Percentiles rank a stretch among this genome's conserved stretches.
These are phyloP conservation scores for Isatis tinctoria DNA, from an alignment of 345 rosid genomes.

Conservation along the genomic window DNA sequence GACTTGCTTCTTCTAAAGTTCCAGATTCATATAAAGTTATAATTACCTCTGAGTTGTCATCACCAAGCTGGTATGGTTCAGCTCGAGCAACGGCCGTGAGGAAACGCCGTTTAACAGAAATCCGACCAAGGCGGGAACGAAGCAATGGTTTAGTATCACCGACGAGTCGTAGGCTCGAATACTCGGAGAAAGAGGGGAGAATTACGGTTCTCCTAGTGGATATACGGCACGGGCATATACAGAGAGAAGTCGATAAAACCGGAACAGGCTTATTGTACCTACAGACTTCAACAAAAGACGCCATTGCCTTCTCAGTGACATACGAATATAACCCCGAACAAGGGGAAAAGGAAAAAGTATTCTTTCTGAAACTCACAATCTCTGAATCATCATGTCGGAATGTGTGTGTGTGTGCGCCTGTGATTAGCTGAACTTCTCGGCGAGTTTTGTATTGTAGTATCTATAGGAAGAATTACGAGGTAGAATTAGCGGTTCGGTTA, in stretches of 20 bases:
- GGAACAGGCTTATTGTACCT: conserved; percentile 35
- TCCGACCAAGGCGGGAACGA: conserved; percentile 19
- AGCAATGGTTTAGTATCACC: conserved; percentile 23
- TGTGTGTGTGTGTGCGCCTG: background rate
- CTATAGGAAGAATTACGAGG: background rate
- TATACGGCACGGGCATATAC: conserved; percentile 44
- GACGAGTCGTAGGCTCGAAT: conserved; percentile 29
- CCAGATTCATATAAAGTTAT: conserved; percentile 4
- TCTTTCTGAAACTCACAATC: background rate
- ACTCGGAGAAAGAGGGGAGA: conserved; percentile 24
- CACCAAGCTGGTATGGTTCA: conserved; percentile 43
- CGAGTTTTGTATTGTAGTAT: conserved; percentile 4
- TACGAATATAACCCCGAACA: background rate
- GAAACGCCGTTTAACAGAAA: conserved; percentile 36
- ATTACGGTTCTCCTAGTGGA: conserved; percentile 35
- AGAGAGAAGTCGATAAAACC: conserved; percentile 33
- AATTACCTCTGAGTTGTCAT: conserved; percentile 37
- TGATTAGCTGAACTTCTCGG: background rate
- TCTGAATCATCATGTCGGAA: conserved; percentile 11
- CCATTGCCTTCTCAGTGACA: conserved; percentile 34
- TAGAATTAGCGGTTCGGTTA: background rate
- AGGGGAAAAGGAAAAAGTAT: background rate
- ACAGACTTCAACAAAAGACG: conserved; percentile 33
- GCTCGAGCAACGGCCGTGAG: conserved; percentile 45
- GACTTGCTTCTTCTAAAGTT: background rate